Percentiles rank a stretch among this genome's conserved stretches.
phyloP scores from a whole-genome alignment of 192 early-diverging fungal species.

The Coemansia sp. region DNA sequence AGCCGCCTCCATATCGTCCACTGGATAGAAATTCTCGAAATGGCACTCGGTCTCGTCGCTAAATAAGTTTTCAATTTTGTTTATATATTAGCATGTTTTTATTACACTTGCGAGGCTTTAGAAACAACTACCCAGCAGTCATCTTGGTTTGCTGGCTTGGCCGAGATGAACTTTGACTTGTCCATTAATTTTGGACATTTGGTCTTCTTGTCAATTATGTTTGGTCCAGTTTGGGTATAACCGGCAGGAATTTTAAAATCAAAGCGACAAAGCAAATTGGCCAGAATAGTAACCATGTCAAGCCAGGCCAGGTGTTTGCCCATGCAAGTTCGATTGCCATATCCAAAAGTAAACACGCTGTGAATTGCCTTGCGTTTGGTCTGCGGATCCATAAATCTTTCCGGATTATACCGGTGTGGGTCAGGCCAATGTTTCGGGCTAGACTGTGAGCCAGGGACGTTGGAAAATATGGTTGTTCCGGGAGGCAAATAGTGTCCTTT shows the following conservation, averaged over 20 bases:
- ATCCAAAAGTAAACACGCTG: conserved; percentile 35
- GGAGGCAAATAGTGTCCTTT: conserved; percentile 24
- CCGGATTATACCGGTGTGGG: conserved; percentile 14
- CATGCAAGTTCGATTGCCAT: conserved; percentile 30
- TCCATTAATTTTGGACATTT: conserved; percentile 26
- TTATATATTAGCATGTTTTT: too few relatives aligned
- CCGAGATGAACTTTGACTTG: conserved; percentile 13
- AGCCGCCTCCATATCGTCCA: conserved; percentile 37
- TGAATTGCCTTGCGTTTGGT: conserved; percentile 5
- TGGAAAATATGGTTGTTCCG: conserved; percentile 24
- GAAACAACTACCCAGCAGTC: conserved; percentile 26
- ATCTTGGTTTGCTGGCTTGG: conserved; percentile 20
- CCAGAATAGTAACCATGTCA: conserved; percentile 29
- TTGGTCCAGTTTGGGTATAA: conserved; percentile 10
- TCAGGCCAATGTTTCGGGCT: conserved; percentile 12
- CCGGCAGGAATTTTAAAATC: conserved; percentile 11
- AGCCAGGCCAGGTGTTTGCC: conserved; percentile 35
- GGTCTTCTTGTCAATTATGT: conserved; percentile 6
- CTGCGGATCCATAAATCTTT: conserved; percentile 14
- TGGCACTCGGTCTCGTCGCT: not conserved
- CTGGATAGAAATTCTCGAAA: conserved; percentile 5
- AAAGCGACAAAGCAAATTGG: conserved; percentile 28
- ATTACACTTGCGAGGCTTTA: not conserved
- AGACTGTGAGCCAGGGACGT: conserved; percentile 21
- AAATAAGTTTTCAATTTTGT: not conserved